A percentile compares a stretch with the other conserved stretches of the same genome.
These are phyloP conservation scores for Colletotrichum graminicola DNA, from an alignment of 2,329 filamentous ascomycete genomes.

Conservation along the genomic window DNA sequence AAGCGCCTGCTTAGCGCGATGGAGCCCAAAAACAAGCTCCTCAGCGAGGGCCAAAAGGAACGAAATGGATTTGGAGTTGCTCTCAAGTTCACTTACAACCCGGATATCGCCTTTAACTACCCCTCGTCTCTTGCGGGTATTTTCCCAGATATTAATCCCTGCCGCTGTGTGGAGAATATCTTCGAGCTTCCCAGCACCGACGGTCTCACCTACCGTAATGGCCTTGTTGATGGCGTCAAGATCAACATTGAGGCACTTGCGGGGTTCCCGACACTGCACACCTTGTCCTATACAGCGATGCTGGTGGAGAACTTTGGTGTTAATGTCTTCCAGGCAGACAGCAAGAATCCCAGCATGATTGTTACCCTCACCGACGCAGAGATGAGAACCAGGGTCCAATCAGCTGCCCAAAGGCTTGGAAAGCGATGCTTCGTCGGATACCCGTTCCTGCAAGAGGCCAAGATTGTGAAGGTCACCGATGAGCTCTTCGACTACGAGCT, in stretches of 20 bases:
- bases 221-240: conserved; percentile 86
- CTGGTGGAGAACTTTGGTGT: conserved; percentile 83
- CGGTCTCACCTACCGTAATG: conserved; percentile 86
- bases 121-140: conserved; percentile 89
- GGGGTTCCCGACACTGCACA: conserved; percentile 92
- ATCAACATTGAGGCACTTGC: conserved; percentile 86
- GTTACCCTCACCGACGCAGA: conserved; percentile 85
- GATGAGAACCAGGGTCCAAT: conserved; percentile 74
- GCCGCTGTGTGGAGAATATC: conserved; percentile 94
- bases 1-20: conserved; percentile 86
- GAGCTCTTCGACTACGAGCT: conserved; percentile 91
- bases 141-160: conserved; percentile 89
- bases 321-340: conserved; percentile 95
- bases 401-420: conserved; percentile 84
- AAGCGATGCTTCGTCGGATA: conserved; percentile 92
- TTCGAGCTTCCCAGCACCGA: conserved; percentile 95
- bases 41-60: conserved; percentile 82
- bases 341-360: conserved; percentile 95
- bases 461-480: conserved; percentile 89
- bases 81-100: conserved; percentile 90
- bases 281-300: conserved; percentile 83
- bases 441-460: conserved; percentile 94
- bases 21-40: conserved; percentile 81
- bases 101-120: conserved; percentile 83
- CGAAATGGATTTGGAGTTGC: conserved; percentile 94